A percentile compares a stretch with the other conserved stretches of the same genome.
Evolutionary conservation across 192 early-diverging fungal species (phyloP).

Genomic region (Coemansia sp.): DNA sequence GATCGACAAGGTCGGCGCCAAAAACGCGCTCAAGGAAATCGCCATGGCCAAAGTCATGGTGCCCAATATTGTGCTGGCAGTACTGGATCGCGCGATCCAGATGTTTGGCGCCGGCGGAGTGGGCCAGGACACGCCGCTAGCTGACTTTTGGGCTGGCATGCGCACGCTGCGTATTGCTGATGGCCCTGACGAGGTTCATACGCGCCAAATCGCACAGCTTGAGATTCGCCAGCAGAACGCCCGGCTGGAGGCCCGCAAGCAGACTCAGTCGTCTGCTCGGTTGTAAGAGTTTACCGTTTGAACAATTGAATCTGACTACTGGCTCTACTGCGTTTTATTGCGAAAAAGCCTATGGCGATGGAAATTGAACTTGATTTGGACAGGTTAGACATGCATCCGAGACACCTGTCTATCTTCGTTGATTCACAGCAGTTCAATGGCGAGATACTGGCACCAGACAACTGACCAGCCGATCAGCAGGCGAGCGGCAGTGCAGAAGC

Average conservation of each 20-base stretch:
- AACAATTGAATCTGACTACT: too few species aligned
- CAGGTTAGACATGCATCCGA: too few species aligned
- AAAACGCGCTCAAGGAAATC: slow-evolving; percentile 89
- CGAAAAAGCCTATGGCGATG: too few species aligned
- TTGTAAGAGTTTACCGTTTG: background rate
- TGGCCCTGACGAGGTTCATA: slow-evolving; percentile 93
- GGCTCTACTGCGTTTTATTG: too few species aligned
- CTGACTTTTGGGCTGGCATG: slow-evolving; percentile 75
- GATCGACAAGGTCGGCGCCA: slow-evolving; percentile 87
- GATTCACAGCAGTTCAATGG: too few species aligned
- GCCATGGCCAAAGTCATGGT: slow-evolving; percentile 96
- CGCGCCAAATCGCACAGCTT: slow-evolving; percentile 75
- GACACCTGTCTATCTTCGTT: too few species aligned
- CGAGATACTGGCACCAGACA: too few species aligned
- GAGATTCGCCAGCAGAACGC: slow-evolving; percentile 63
- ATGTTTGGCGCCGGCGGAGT: slow-evolving; percentile 91
- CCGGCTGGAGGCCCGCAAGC: slow-evolving; percentile 17
- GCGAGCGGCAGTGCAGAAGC: too few species aligned
- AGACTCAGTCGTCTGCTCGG: slow-evolving; percentile 1
- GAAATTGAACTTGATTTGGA: too few species aligned
- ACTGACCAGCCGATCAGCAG: too few species aligned
- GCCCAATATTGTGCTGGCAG: slow-evolving; percentile 70
- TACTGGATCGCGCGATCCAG: slow-evolving; percentile 93
- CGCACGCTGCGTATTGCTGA: slow-evolving; percentile 90
- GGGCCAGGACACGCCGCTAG: slow-evolving; percentile 79